A percentile compares a stretch with the other conserved stretches of the same genome.
phyloP scores from a whole-genome alignment of 2,329 filamentous ascomycete species.

The Colletotrichum australisinense region DNA sequence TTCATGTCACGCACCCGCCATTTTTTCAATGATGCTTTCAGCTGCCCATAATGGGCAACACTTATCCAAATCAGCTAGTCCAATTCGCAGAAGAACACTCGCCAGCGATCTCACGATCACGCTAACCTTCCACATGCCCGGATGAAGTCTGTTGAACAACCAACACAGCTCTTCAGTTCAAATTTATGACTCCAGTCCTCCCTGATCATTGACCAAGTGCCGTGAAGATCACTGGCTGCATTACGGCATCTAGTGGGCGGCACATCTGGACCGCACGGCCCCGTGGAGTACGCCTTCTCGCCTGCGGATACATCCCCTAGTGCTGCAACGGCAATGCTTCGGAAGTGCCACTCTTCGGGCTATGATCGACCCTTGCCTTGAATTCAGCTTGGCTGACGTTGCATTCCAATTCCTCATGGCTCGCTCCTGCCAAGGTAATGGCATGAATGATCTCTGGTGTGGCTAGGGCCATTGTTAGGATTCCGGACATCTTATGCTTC shows the following conservation, averaged over 20 bases:
- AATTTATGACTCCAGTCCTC: too few relatives aligned
- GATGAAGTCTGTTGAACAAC: not conserved
- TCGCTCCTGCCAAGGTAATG: not conserved
- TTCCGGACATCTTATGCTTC: too few relatives aligned
- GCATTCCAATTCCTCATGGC: not conserved
- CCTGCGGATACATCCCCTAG: not conserved
- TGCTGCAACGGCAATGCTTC: slow-evolving; percentile 4
- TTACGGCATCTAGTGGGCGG: not conserved
- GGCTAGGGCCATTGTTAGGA: too few relatives aligned
- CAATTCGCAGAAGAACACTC: not conserved
- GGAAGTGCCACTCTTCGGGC: not conserved
- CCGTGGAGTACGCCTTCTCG: not conserved
- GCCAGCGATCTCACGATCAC: not conserved
- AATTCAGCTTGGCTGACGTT: not conserved
- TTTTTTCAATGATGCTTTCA: not conserved
- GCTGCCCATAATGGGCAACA: not conserved
- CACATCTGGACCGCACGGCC: not conserved
- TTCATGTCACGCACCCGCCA: not conserved
- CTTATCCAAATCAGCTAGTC: not conserved
- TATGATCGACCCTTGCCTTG: slow-evolving; percentile 15
- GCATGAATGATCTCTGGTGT: not conserved
- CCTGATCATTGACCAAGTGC: too few relatives aligned
- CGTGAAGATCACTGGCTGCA: not conserved
- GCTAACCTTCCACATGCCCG: not conserved
- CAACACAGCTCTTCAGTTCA: not conserved